Evolutionary conservation across 1,284 basidiomycete genomes (phyloP).

Genomic region (Athelia sp.): DNA sequence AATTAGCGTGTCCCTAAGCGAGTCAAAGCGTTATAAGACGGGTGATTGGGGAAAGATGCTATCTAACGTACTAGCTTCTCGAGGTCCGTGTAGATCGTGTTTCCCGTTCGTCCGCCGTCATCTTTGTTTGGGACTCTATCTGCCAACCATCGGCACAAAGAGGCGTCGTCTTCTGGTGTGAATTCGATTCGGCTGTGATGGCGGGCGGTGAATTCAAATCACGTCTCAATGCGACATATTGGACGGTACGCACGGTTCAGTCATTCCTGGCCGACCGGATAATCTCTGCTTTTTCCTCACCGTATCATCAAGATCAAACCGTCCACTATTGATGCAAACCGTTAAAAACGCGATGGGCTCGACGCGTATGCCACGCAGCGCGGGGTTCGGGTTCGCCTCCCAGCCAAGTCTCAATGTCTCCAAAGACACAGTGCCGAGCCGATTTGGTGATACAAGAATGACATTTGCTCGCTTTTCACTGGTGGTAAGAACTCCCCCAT

Average conservation of each 20-base stretch:
- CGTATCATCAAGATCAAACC: background rate
- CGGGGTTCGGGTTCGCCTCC: background rate
- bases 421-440: background rate
- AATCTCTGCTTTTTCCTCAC: background rate
- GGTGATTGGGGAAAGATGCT: background rate
- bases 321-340: background rate
- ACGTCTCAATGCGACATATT: background rate
- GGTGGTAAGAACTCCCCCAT: background rate
- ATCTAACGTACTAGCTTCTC: slow-evolving; percentile 19
- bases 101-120: slow-evolving; percentile 32
- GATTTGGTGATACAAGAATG: background rate
- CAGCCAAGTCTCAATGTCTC: background rate
- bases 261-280: background rate
- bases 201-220: background rate
- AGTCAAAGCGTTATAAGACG: no score
- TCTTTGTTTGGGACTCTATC: slow-evolving; percentile 24
- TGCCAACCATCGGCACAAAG: slow-evolving; percentile 32
- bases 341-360: background rate
- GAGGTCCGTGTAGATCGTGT: slow-evolving; percentile 28
- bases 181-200: slow-evolving; percentile 17
- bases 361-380: background rate
- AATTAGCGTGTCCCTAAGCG: no score
- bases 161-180: slow-evolving; percentile 30
- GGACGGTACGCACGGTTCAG: background rate
- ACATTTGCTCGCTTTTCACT: background rate